phyloP scores from a whole-genome alignment of 352 stramenopile species.

The Blastocystis sp. region DNA sequence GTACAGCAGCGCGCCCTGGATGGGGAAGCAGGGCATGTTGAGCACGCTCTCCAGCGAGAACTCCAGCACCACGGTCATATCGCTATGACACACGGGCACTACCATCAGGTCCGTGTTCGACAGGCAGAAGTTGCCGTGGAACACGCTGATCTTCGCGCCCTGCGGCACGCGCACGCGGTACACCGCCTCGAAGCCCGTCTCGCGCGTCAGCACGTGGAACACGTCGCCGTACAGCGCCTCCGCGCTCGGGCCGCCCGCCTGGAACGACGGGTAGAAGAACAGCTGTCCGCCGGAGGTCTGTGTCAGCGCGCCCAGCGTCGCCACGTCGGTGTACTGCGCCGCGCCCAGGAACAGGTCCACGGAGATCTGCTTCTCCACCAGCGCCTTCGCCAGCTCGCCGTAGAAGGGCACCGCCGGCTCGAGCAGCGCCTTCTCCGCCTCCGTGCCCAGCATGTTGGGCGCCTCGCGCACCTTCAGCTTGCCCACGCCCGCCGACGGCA shows the following conservation, averaged over 20 bases:
- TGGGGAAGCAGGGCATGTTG: slow-evolving; percentile 81
- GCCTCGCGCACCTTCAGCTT: slow-evolving; percentile 81
- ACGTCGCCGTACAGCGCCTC: slow-evolving; percentile 89
- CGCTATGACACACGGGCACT: slow-evolving; percentile 88
- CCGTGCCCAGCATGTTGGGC: slow-evolving; percentile 78
- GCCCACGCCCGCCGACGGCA: slow-evolving; percentile 80
- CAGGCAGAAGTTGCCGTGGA: slow-evolving; percentile 98
- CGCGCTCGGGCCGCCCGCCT: slow-evolving; percentile 82
- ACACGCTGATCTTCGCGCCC: slow-evolving; percentile 77
- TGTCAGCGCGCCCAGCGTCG: slow-evolving; percentile 86
- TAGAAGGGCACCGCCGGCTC: slow-evolving; percentile 81
- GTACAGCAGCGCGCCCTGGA: slow-evolving; percentile 94
- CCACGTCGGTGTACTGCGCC: slow-evolving; percentile 90
- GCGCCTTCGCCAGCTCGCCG: slow-evolving; percentile 88
- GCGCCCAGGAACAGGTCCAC: slow-evolving; percentile 95
- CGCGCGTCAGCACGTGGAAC: slow-evolving; percentile 83
- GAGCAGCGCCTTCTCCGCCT: slow-evolving; percentile 81
- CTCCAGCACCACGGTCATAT: slow-evolving; percentile 93
- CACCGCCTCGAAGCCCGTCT: slow-evolving; percentile 79
- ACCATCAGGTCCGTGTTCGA: slow-evolving; percentile 92
- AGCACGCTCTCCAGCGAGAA: slow-evolving; percentile 91
- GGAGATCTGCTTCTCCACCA: slow-evolving; percentile 93
- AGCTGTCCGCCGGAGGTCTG: slow-evolving; percentile 91
- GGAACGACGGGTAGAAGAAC: slow-evolving; percentile 93
- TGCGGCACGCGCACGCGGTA: slow-evolving; percentile 53